Evolutionary conservation across 495 filamentous ascomycete genomes (phyloP).

Genomic region (Podospora pseudocomata): DNA sequence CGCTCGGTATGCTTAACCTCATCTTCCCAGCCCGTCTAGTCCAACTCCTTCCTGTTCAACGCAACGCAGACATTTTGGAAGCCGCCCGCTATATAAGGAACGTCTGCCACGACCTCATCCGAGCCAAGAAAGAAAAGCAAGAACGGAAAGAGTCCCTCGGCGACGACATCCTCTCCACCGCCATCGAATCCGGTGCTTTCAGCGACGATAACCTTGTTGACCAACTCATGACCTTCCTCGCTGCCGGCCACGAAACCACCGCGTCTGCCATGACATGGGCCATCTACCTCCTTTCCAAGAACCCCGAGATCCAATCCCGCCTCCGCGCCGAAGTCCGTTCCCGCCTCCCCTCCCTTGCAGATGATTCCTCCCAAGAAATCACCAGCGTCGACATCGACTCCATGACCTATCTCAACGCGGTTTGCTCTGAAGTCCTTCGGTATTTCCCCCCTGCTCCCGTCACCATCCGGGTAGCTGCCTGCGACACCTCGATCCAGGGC

Average conservation of each 20-base stretch:
- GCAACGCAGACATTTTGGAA: conserved; percentile 58
- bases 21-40: conserved; percentile 52
- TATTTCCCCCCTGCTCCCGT: conserved; percentile 46
- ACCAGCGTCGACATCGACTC: conserved; percentile 49
- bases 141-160: conserved; percentile 50
- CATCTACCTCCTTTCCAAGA: conserved; percentile 46
- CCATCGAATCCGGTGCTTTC: conserved; percentile 72
- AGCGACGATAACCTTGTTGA: conserved; percentile 77
- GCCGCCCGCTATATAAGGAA: conserved; percentile 58
- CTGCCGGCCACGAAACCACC: conserved; percentile 80
- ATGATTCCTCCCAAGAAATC: conserved; percentile 42
- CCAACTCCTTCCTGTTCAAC: conserved; percentile 56
- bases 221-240: conserved; percentile 94
- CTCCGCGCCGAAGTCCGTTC: conserved; percentile 54
- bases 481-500: conserved; percentile 62
- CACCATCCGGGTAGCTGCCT: conserved; percentile 60
- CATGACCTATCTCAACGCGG: conserved; percentile 54
- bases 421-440: conserved; percentile 47
- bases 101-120: conserved; percentile 63
- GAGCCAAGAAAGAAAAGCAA: conserved; percentile 60
- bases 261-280: conserved; percentile 57
- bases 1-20: conserved; percentile 45
- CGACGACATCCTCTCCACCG: conserved; percentile 79
- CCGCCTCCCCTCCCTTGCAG: conserved; percentile 52
- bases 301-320: conserved; percentile 47